Base-by-base conservation (phyloP, 2,329 filamentous ascomycete genomes). In the Pseudocercospora eumusae region DNA sequence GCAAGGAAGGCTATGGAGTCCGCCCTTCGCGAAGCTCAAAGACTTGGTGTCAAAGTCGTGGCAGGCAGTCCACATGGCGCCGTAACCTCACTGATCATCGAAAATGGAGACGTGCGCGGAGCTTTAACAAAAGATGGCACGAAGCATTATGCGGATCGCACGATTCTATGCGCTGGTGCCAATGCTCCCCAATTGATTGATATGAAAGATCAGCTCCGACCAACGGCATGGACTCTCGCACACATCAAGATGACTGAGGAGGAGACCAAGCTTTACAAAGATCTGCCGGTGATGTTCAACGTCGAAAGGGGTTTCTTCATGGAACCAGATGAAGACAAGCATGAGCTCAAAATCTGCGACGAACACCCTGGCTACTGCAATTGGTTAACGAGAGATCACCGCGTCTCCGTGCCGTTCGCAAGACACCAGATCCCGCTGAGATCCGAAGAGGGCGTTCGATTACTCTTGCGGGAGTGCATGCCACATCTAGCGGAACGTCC, bases 291-390 rank as follows among this genome's bases (percentile, higher is more conserved):
- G 57, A 76, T 74, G 59, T 82, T 80, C 67, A 79, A 80, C 45
- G 77, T 80, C n/a, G 79, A 82, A 62, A 74, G 76, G 18, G 80
- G 80, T 2, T 82, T 82, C 69, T 82, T 82, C 71, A 79, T 82
- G 69, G 80, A 82, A 57, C 80, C 80, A 0, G 79, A 81, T 49
- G 79, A 76, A 36, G 78, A 80, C 42, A 76, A 73, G 1, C 74
- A 76, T 47, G 76, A 82, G 61, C 72, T 82, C 15, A 82, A 82
- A 65, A 75, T 83, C 53, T 81, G 84, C 68, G 83, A 86, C 64
- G 82, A 85, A 65, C 83, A 85, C 61, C 83, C 83, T 0, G 83
- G 83, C 3, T 86, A 85, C 64, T 81, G 79, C 59, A 84, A 84
- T 61, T 80, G 78, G 47, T 65, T 79, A 9, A 59, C 62, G 0